These are phyloP conservation scores for Halocafeteria seosinensis DNA, from an alignment of 108 stramenopile species.

Conservation along the genomic window DNA sequence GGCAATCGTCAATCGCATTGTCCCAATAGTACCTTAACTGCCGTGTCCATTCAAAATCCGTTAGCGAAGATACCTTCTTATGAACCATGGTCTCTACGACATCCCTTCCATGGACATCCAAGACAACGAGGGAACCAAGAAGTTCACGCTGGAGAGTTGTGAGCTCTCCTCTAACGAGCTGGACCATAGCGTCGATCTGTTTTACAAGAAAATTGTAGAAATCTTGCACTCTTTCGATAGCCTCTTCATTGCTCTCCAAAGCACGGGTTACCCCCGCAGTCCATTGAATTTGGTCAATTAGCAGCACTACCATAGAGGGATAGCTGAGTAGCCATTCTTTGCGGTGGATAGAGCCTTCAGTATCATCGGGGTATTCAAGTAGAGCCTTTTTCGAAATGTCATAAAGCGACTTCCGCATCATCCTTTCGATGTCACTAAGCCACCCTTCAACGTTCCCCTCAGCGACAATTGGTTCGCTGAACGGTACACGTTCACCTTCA, in stretches of 20 bases:
- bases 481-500: slow-evolving; percentile 31
- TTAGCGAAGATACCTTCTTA: slow-evolving; percentile 14
- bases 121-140: slow-evolving; percentile 38
- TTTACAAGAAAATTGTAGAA: slow-evolving; percentile 29
- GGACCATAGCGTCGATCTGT: slow-evolving; percentile 42
- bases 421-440: slow-evolving; percentile 27
- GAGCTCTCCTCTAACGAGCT: slow-evolving; percentile 26
- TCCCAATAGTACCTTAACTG: slow-evolving; percentile 41
- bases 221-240: slow-evolving; percentile 3
- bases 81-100: slow-evolving; percentile 24
- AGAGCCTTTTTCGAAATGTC: slow-evolving; percentile 20
- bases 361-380: slow-evolving; percentile 15
- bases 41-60: slow-evolving; percentile 43
- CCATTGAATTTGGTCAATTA: slow-evolving; percentile 36
- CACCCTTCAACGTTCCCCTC: slow-evolving; percentile 31
- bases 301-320: slow-evolving; percentile 33
- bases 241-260: slow-evolving; percentile 1
- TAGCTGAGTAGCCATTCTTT: slow-evolving; percentile 29
- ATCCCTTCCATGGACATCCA: slow-evolving; percentile 43
- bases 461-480: slow-evolving; percentile 16
- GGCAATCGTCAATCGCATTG: slow-evolving; percentile 25
- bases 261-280: slow-evolving; percentile 22
- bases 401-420: slow-evolving; percentile 32
- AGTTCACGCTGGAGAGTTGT: slow-evolving; percentile 32
- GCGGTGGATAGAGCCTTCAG: slow-evolving; percentile 19